Evolutionary conservation across 1,284 basidiomycete genomes (phyloP), one percentile per base, ranked within the genome.

Genomic region (Omphalotus olearius): DNA sequence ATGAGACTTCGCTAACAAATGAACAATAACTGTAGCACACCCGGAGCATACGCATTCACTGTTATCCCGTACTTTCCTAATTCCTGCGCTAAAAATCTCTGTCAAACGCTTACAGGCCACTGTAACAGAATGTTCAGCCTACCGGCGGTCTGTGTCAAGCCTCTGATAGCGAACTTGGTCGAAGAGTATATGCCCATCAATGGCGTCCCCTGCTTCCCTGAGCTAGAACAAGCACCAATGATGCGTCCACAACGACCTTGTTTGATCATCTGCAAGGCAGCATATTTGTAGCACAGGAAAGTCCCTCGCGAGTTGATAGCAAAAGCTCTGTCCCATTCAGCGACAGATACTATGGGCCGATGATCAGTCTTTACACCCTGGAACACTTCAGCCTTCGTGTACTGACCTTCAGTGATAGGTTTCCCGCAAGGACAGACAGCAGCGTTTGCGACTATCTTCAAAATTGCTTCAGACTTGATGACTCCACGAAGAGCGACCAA

Each of bases 211-310:
- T 56, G 59, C 54, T 69, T 68, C 6, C 69, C 68, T 0, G 57
- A 57, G 2, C 66, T 50, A 17, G 69, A 71, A 18, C 66, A 65
- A 6, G 68, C 66, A 28, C 69, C 70, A 35, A 75, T 65, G 2
- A 75, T 66, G 35, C 69, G 58, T 1, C 73, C 73, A 13, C 72
- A 69, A 3, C 59, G 38, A 14, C 59, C 64, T 50, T 65, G 66
- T 42, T 58, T 55, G 51, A 69, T 65, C 62, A 65, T 61, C 50
- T 63, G 61, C 26, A 50, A 45, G 28, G 60, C 66, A 17, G 62
- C 64, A 17, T 62, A 60, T 54, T 67, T 62, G 50, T 68, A 69
- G 41, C 56, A 59, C 3, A 62, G 40, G 43, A 62, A 59, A 9
- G 48, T 58, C 52, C 66, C 48, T 4, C 52, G 42, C 23, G 43